These are phyloP conservation scores for Euphorbia celastroides DNA, from an alignment of 441 rosid genomes.

Conservation along the genomic window DNA sequence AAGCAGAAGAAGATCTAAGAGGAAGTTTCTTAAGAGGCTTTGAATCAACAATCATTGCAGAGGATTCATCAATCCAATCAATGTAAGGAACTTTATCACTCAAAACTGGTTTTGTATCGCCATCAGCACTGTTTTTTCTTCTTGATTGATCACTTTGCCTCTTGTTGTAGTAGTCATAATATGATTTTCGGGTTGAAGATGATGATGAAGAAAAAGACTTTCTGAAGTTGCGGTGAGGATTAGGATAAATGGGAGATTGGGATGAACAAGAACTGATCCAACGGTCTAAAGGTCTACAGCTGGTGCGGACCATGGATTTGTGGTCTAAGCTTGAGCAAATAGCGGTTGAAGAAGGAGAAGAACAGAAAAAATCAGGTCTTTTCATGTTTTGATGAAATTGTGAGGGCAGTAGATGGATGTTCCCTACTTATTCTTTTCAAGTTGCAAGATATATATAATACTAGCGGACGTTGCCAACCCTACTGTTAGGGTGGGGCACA, in stretches of 20 bases:
- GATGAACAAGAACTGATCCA: constrained; percentile 35
- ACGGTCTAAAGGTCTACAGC: constrained; percentile 30
- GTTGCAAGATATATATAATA: neutral
- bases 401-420: neutral
- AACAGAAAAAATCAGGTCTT: constrained; percentile 61
- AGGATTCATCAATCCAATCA: constrained; percentile 33
- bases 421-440: neutral
- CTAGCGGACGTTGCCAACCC: too few species aligned
- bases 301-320: constrained; percentile 40
- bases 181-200: neutral
- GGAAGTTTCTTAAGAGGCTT: constrained; percentile 1
- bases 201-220: neutral
- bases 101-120: constrained; percentile 57
- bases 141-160: constrained; percentile 16
- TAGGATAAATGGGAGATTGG: constrained; percentile 48
- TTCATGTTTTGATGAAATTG: constrained; percentile 41
- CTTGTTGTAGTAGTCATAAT: neutral
- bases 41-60: constrained; percentile 19
- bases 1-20: constrained; percentile 12
- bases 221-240: neutral
- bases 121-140: constrained; percentile 37
- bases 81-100: constrained; percentile 39
- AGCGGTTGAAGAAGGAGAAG: constrained; percentile 84
- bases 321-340: constrained; percentile 45
- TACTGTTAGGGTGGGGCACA: too few species aligned